Evolutionary conservation across 805 yeast species (phyloP).

Genomic region (Metschnikowia hibisci): DNA sequence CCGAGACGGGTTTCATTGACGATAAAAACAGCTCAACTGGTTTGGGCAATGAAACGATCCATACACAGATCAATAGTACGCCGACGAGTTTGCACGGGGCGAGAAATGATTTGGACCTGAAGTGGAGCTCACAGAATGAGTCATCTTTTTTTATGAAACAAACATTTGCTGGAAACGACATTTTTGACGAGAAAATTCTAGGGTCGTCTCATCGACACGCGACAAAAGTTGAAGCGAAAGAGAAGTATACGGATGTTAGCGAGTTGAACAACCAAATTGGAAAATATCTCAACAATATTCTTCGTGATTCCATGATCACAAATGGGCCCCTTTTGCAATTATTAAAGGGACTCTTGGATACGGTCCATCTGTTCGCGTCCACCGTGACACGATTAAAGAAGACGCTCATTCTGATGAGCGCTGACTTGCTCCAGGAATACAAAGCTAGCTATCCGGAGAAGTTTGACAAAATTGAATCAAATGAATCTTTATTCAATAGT

Average conservation of each 20-base stretch:
- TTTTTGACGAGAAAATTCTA: constrained; percentile 23
- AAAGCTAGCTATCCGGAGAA: constrained; percentile 25
- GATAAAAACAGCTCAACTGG: not conserved
- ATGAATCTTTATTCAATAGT: constrained; percentile 30
- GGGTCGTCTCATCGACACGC: constrained; percentile 7
- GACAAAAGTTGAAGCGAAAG: constrained; percentile 6
- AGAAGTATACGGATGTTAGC: constrained; percentile 7
- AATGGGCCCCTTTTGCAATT: constrained; percentile 49
- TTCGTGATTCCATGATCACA: constrained; percentile 66
- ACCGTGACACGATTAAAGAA: constrained; percentile 52
- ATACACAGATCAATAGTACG: not conserved
- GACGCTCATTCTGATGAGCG: constrained; percentile 46
- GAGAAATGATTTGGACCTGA: not conserved
- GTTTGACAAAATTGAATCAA: constrained; percentile 31
- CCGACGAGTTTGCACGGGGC: not conserved
- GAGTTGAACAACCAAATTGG: constrained; percentile 45
- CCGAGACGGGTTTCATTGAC: not conserved
- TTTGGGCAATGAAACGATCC: not conserved
- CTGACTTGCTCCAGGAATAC: constrained; percentile 42
- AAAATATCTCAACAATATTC: constrained; percentile 55
- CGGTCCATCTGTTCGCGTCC: constrained; percentile 46
- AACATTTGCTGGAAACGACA: constrained; percentile 18
- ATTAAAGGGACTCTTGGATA: constrained; percentile 42
- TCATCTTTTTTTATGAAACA: constrained; percentile 11
- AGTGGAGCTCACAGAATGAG: constrained; percentile 6